Conservation (phyloP, 2,329 filamentous ascomycete species). For the Cladophialophora carrionii region DNA sequence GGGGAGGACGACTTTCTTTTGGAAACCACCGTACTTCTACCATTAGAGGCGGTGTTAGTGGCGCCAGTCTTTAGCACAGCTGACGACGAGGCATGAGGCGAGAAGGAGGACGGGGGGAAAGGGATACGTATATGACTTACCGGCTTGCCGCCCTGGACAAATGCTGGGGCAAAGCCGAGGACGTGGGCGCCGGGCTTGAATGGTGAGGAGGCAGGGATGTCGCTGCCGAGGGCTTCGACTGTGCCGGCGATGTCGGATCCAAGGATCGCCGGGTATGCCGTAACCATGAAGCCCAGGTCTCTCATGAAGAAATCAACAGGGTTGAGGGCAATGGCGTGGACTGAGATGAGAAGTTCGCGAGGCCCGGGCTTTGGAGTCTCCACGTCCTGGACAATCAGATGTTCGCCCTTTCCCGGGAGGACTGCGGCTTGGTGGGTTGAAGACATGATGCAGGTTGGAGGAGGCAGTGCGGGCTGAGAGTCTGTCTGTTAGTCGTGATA, state of each 20-base stretch:
- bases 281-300: slow-evolving; percentile 37
- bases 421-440: slow-evolving; percentile 27
- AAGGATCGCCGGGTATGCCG: slow-evolving; percentile 38
- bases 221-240: slow-evolving; percentile 41
- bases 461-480: background rate
- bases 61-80: background rate
- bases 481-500: background rate
- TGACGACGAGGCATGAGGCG: background rate
- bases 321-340: slow-evolving; percentile 49
- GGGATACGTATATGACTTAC: background rate
- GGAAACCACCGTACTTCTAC: slow-evolving; percentile 40
- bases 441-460: slow-evolving; percentile 2
- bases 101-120: background rate
- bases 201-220: slow-evolving; percentile 34
- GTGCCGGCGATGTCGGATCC: slow-evolving; percentile 44
- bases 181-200: slow-evolving; percentile 41
- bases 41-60: background rate
- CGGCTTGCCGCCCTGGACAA: slow-evolving; percentile 37
- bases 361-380: slow-evolving; percentile 42
- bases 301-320: slow-evolving; percentile 44
- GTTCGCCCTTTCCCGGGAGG: slow-evolving; percentile 12
- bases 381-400: slow-evolving; percentile 13
- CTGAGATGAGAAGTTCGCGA: slow-evolving; percentile 48
- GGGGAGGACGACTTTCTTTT: slow-evolving; percentile 41
- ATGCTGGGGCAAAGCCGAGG: slow-evolving; percentile 40